A percentile compares a stretch with the other conserved stretches of the same genome.
phyloP scores from a whole-genome alignment of 805 yeast genomes.

The Kuraishia molischiana region DNA sequence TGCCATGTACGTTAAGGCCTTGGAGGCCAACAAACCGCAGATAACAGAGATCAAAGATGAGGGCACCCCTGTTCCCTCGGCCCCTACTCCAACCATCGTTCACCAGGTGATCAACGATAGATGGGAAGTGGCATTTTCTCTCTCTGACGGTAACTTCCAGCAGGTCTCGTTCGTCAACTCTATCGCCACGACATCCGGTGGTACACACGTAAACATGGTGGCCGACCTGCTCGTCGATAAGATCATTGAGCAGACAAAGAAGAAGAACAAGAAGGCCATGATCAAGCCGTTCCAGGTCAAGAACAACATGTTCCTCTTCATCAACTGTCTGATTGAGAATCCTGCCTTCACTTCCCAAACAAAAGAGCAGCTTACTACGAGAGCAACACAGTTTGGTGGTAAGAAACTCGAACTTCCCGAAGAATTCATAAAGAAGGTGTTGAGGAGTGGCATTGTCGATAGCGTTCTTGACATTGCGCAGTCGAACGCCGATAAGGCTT shows the following conservation, averaged over 20 bases:
- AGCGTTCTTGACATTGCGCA: slow-evolving; percentile 77
- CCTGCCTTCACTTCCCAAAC: slow-evolving; percentile 98
- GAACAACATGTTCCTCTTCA: slow-evolving; percentile 81
- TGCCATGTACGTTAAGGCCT: slow-evolving; percentile 78
- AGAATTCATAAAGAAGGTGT: slow-evolving; percentile 59
- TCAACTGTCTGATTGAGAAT: slow-evolving; percentile 88
- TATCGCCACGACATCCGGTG: slow-evolving; percentile 95
- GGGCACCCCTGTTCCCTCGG: slow-evolving; percentile 13
- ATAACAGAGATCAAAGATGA: slow-evolving; percentile 5
- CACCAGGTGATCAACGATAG: slow-evolving; percentile 76
- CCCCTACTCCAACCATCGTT: slow-evolving; percentile 48
- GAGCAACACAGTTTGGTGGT: slow-evolving; percentile 84
- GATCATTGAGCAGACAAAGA: slow-evolving; percentile 63
- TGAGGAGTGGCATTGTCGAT: slow-evolving; percentile 64
- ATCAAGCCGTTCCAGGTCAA: slow-evolving; percentile 84
- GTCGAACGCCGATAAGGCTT: slow-evolving; percentile 78
- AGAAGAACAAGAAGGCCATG: slow-evolving; percentile 51
- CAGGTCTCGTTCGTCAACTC: slow-evolving; percentile 97
- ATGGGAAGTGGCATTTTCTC: slow-evolving; percentile 95
- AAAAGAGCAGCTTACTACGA: slow-evolving; percentile 88
- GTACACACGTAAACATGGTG: slow-evolving; percentile 85
- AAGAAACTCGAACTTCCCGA: slow-evolving; percentile 66
- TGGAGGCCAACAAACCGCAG: slow-evolving; percentile 41
- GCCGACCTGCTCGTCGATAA: slow-evolving; percentile 78
- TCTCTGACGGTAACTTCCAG: slow-evolving; percentile 81